Percentiles rank a stretch among this genome's conserved stretches.
Evolutionary conservation across 805 yeast species (phyloP).

Genomic region (Starmerella bombicola): DNA sequence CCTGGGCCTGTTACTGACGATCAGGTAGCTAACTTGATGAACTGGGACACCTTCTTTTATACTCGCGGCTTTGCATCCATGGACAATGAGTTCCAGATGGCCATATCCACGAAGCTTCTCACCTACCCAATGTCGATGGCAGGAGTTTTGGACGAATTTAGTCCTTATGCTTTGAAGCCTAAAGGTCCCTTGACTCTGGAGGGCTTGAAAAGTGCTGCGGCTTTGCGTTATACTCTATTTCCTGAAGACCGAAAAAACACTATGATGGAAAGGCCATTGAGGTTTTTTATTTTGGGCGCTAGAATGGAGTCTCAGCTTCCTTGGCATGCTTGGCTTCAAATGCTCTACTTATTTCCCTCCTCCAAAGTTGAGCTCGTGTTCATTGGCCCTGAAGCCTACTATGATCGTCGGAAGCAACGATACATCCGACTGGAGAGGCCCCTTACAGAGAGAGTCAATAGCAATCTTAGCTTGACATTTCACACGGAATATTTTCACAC

Average conservation of each 20-base stretch:
- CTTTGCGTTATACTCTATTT: constrained; percentile 77
- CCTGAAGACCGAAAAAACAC: constrained; percentile 49
- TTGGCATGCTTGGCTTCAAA: constrained; percentile 89
- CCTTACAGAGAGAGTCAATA: constrained; percentile 58
- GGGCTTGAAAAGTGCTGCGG: constrained; percentile 88
- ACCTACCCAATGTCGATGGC: constrained; percentile 88
- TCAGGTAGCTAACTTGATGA: constrained; percentile 55
- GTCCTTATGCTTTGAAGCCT: constrained; percentile 72
- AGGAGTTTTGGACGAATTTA: constrained; percentile 64
- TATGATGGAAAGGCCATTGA: constrained; percentile 74
- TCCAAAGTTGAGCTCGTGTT: constrained; percentile 76
- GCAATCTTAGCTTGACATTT: constrained; percentile 57
- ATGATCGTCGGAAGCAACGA: constrained; percentile 56
- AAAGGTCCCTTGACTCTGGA: constrained; percentile 82
- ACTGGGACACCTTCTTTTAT: constrained; percentile 89
- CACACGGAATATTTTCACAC: constrained; percentile 90
- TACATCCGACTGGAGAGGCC: constrained; percentile 41
- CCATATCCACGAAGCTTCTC: constrained; percentile 87
- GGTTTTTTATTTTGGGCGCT: constrained; percentile 82
- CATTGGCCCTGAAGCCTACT: constrained; percentile 85
- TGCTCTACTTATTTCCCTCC: constrained; percentile 73
- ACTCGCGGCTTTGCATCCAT: constrained; percentile 87
- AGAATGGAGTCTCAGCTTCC: constrained; percentile 90
- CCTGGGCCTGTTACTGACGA: constrained; percentile 71
- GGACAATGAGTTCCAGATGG: constrained; percentile 94